A percentile compares a stretch with the other conserved stretches of the same genome.
These are phyloP conservation scores for Rhodomyrtus tomentosa DNA, from an alignment of 345 rosid genomes.

Conservation along the genomic window DNA sequence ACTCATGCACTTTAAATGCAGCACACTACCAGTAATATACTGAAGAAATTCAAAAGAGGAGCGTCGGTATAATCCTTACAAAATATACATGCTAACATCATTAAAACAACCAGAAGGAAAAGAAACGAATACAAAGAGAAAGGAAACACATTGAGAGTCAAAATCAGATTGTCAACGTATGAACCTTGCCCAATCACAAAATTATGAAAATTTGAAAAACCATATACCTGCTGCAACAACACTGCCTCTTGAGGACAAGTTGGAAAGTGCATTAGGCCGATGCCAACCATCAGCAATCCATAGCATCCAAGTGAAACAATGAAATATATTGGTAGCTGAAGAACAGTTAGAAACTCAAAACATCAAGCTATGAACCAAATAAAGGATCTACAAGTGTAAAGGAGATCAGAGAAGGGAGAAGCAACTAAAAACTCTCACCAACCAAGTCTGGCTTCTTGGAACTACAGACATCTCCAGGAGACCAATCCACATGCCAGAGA, in stretches of 20 bases:
- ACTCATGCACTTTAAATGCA: background rate
- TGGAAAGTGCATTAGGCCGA: constrained; percentile 33
- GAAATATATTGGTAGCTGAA: constrained; percentile 31
- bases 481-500: constrained; percentile 34
- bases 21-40: background rate
- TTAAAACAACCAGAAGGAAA: background rate
- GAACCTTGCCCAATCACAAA: background rate
- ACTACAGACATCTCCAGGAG: constrained; percentile 35
- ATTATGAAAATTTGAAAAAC: background rate
- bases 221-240: constrained; percentile 29
- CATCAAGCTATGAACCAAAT: background rate
- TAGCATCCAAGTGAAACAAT: constrained; percentile 32
- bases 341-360: background rate
- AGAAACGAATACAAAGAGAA: background rate
- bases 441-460: constrained; percentile 33
- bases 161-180: background rate
- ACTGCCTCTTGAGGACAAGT: constrained; percentile 37
- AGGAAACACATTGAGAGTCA: background rate
- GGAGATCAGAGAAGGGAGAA: background rate
- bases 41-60: background rate
- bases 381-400: background rate
- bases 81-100: background rate
- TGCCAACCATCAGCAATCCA: constrained; percentile 41
- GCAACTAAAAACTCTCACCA: constrained; percentile 20
- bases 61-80: background rate